Base-by-base conservation (phyloP, 23 red algal genomes). In the Pyropia haitanensis region DNA sequence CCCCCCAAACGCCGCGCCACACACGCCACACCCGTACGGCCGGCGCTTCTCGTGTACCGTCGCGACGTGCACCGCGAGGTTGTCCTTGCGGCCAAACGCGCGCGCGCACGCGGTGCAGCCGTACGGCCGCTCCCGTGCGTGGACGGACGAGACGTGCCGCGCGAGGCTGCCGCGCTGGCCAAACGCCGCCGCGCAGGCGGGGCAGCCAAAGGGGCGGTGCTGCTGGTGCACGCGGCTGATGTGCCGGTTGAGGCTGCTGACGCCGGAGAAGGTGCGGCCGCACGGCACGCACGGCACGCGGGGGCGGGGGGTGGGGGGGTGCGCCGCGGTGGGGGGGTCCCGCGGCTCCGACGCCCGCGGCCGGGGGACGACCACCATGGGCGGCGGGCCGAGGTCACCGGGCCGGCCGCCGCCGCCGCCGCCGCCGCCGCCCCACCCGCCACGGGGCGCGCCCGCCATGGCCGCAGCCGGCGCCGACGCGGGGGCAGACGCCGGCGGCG, bases 151-250 rank as follows among this genome's bases (percentile, higher is more conserved):
- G 2, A 67, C 56, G 69, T 84, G 79, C 2, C 79, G 79, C 20
- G 66, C 55, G 14, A 84, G 62, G 29, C 58, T 63, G 48, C 79
- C 79, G 58, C 72, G 71, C 22, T 84, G 79, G 5, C 67, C 79
- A 68, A 84, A 84, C 44, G 62, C 48, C 49, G 63, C 61, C 48
- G 48, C 59, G 61, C 79, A 84, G 50, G 54, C 51, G 5, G 56
- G 13, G 69, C 79, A 84, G 2, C 55, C 26, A 53, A 84, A 84
- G 23, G 79, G 78, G 2, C 78, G 64, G 30, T 66, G 66, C 30
- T 82, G 70, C 49, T 82, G 78, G 39, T 82, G 78, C 33, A 68
- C 72, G 50, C 78, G 78, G 31, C 65, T 70, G 10, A 81, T 67
- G 26, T 81, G 77, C 3, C 77, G 77, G 53, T 81, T 81, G 56